phyloP scores from a whole-genome alignment of 2,329 filamentous ascomycete species.

The Hymenoscyphus repandus region DNA sequence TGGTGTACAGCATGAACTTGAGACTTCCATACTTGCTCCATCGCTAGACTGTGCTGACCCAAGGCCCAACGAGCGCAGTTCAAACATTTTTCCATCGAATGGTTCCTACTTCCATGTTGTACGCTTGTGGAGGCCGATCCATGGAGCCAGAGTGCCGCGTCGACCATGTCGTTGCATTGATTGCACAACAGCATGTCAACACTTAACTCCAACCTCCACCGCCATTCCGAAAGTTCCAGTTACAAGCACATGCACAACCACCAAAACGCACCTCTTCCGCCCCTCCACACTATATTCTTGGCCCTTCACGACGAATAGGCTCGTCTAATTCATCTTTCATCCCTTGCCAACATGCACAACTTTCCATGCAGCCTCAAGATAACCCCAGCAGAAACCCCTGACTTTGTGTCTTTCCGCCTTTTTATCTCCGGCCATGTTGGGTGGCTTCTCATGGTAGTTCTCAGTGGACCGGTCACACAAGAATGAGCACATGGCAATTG shows the following conservation, averaged over 20 bases:
- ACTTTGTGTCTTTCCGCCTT: slow-evolving; percentile 1
- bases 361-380: not conserved
- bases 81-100: not conserved
- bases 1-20: not conserved
- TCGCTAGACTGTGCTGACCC: not conserved
- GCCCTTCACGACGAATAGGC: slow-evolving; percentile 1
- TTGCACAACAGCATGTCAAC: not conserved
- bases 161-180: not conserved
- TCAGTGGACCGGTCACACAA: not conserved
- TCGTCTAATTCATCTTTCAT: not conserved
- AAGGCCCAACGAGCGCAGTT: not conserved
- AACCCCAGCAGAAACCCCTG: not conserved
- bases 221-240: slow-evolving; percentile 1
- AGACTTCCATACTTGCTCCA: not conserved
- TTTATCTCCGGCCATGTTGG: slow-evolving; percentile 1
- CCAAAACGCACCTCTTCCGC: not conserved
- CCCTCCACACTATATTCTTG: not conserved
- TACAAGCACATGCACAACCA: slow-evolving; percentile 1
- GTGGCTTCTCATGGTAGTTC: no score
- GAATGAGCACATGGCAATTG: not conserved
- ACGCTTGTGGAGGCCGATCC: not conserved
- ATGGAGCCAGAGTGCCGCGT: not conserved
- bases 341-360: not conserved
- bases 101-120: not conserved
- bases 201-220: slow-evolving; percentile 4